Evolutionary conservation across 352 stramenopile genomes (phyloP).

Genomic region (Thalassiosira hispida): DNA sequence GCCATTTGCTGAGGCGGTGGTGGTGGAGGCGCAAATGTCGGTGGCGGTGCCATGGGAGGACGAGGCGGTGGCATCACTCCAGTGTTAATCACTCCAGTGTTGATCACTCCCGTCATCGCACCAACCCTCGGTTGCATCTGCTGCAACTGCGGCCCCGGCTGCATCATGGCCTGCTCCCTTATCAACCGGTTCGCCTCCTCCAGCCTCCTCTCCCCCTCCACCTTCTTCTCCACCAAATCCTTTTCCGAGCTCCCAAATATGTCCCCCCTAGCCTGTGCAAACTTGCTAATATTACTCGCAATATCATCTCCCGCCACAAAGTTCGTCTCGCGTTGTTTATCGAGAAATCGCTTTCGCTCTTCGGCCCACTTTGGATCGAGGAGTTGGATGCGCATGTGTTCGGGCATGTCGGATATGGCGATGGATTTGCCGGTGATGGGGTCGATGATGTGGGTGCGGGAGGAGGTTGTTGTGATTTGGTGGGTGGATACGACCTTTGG

Average conservation of each 20-base stretch:
- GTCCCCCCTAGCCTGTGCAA: conserved; percentile 91
- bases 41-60: conserved; percentile 13
- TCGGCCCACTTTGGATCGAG: conserved; percentile 98
- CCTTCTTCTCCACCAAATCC: conserved; percentile 49
- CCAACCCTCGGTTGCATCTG: too few species aligned
- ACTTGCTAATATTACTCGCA: conserved; percentile 92
- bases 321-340: conserved; percentile 96
- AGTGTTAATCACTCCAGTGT: too few species aligned
- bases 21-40: conserved; percentile 10
- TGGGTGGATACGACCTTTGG: conserved; percentile 79
- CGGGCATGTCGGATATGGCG: conserved; percentile 86
- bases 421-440: conserved; percentile 90
- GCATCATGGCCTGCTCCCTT: conserved; percentile 53
- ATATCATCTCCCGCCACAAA: conserved; percentile 94
- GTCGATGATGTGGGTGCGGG: conserved; percentile 80
- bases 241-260: conserved; percentile 89
- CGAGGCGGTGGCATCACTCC: conserved; percentile 21
- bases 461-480: conserved; percentile 44
- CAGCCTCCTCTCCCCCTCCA: conserved; percentile 54
- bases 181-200: conserved; percentile 70
- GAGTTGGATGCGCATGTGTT: conserved; percentile 99
- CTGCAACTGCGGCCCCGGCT: conserved; percentile 7
- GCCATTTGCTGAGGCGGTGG: conserved; percentile 7
- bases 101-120: too few species aligned
- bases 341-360: conserved; percentile 93